A percentile compares a stretch with the other conserved stretches of the same genome.
Conservation (phyloP, 2,329 filamentous ascomycete species). For the Huntiella savannae region DNA sequence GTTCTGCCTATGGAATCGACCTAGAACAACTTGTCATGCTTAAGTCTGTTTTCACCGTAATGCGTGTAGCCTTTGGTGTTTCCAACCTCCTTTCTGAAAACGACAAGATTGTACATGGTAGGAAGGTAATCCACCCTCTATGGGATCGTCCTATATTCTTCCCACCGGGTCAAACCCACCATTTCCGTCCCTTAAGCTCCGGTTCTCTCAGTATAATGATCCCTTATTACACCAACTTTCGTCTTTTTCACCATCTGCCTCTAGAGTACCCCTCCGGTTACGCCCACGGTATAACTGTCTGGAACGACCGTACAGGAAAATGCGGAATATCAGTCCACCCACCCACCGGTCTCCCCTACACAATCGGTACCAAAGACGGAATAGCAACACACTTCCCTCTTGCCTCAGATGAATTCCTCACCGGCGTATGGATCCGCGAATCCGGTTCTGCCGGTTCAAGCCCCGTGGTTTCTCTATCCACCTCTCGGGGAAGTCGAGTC, state of each 20-base stretch:
- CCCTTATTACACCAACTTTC: slow-evolving; percentile 10
- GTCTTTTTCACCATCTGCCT: slow-evolving; percentile 7
- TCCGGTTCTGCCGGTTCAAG: slow-evolving; percentile 6
- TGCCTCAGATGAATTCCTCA: slow-evolving; percentile 1
- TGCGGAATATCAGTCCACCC: slow-evolving; percentile 9
- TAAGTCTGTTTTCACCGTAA: slow-evolving; percentile 9
- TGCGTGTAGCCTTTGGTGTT: slow-evolving; percentile 8
- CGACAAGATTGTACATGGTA: slow-evolving; percentile 4
- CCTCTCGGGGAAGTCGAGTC: slow-evolving; percentile 1
- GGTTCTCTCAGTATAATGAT: slow-evolving; percentile 10
- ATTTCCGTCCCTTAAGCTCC: slow-evolving; percentile 6
- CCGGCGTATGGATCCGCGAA: slow-evolving; percentile 6
- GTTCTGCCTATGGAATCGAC: slow-evolving; percentile 6
- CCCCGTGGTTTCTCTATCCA: slow-evolving; percentile 6
- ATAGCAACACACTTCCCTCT: slow-evolving; percentile 10
- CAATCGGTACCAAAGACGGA: slow-evolving; percentile 3
- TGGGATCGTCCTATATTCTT: slow-evolving; percentile 9
- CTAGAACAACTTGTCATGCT: slow-evolving; percentile 9
- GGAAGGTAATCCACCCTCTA: slow-evolving; percentile 9
- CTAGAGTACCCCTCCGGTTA: slow-evolving; percentile 8
- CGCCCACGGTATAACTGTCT: slow-evolving; percentile 7
- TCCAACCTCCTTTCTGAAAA: slow-evolving; percentile 10
- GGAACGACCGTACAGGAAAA: slow-evolving; percentile 7
- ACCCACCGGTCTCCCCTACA: background rate
- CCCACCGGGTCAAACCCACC: slow-evolving; percentile 3